These are phyloP conservation scores for Suillus decipiens DNA, from an alignment of 768 basidiomycete genomes.

Conservation along the genomic window DNA sequence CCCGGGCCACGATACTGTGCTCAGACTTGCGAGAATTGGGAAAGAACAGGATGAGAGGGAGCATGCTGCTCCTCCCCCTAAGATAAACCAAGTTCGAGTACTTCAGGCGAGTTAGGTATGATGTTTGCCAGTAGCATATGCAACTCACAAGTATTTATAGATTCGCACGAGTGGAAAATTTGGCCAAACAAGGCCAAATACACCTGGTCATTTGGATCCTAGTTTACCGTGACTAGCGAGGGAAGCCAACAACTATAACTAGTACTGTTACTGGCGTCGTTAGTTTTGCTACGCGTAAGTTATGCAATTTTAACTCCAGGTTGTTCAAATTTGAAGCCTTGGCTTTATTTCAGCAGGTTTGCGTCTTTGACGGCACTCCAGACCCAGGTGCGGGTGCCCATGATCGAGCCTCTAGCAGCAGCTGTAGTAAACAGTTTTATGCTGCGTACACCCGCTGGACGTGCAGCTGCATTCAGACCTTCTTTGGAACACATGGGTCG, in stretches of 20 bases:
- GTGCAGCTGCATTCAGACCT: constrained; percentile 29
- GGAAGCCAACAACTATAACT: not conserved
- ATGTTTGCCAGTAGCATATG: not conserved
- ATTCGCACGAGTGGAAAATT: not conserved
- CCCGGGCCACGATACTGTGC: too few species aligned
- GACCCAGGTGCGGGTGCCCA: constrained; percentile 38
- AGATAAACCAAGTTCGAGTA: not conserved
- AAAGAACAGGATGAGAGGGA: not conserved
- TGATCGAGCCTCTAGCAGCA: constrained; percentile 65
- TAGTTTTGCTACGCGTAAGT: constrained; percentile 2
- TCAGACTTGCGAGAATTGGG: not conserved
- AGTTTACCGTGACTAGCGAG: not conserved
- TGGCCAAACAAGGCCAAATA: not conserved
- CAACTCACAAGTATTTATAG: not conserved
- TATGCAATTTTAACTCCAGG: not conserved
- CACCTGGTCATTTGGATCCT: not conserved
- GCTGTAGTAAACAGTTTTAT: constrained; percentile 51
- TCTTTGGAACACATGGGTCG: constrained; percentile 32
- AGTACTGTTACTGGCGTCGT: not conserved
- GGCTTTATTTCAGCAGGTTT: not conserved
- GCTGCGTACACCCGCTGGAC: constrained; percentile 31
- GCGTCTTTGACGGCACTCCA: constrained; percentile 20
- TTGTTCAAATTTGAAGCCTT: not conserved
- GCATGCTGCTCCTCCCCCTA: not conserved
- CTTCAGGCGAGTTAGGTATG: not conserved